Evolutionary conservation across 352 stramenopile genomes (phyloP).

Genomic region (Phytophthora cactorum): DNA sequence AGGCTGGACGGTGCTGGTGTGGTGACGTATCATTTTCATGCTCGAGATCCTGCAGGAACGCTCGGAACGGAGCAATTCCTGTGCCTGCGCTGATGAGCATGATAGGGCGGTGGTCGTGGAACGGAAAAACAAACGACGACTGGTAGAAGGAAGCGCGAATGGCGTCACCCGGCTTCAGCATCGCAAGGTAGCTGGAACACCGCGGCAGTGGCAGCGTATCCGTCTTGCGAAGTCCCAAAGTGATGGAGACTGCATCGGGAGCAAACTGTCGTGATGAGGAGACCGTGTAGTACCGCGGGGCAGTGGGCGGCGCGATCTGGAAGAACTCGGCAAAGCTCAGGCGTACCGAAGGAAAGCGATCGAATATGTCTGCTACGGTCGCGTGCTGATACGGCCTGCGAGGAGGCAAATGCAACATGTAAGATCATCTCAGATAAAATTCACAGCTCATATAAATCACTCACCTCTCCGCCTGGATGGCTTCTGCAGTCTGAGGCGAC

Average conservation of each 20-base stretch:
- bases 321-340: conserved; percentile 74
- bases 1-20: conserved; percentile 47
- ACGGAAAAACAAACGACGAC: conserved; percentile 81
- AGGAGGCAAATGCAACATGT: neutral
- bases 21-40: conserved; percentile 46
- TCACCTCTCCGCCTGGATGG: conserved; percentile 53
- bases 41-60: conserved; percentile 78
- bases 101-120: conserved; percentile 60
- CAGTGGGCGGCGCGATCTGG: conserved; percentile 68
- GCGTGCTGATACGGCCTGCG: conserved; percentile 43
- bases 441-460: neutral
- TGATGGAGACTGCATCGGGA: conserved; percentile 70
- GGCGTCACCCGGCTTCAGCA: conserved; percentile 49
- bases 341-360: conserved; percentile 67
- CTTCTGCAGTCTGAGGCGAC: conserved; percentile 50
- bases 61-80: conserved; percentile 84
- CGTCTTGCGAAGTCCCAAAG: conserved; percentile 67
- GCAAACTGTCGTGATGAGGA: conserved; percentile 75
- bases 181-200: conserved; percentile 78
- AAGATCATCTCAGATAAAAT: neutral
- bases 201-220: conserved; percentile 61
- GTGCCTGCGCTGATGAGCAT: conserved; percentile 84
- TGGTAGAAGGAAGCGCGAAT: conserved; percentile 74
- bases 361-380: conserved; percentile 71
- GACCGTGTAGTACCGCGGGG: conserved; percentile 82